Conservation (phyloP, 331 rosid genomes). For the Malus hybrid region DNA sequence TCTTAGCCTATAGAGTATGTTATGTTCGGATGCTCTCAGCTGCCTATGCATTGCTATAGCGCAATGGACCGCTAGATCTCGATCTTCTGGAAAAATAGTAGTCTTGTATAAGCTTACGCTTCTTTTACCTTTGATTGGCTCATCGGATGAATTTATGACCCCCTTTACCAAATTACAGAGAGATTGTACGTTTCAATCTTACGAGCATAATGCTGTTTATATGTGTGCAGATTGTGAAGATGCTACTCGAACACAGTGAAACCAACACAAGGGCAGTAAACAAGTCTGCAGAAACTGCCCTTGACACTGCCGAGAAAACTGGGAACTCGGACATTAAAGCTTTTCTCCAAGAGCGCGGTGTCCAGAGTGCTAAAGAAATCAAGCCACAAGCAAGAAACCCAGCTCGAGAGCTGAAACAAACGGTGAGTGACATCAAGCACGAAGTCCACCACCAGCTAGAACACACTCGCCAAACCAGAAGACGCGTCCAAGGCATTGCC, state of each 20-base stretch:
- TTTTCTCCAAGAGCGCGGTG: slow-evolving; percentile 59
- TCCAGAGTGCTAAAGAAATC: slow-evolving; percentile 54
- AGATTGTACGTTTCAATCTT: background rate
- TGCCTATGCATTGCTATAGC: background rate
- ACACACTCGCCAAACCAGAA: slow-evolving; percentile 89
- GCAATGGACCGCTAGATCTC: background rate
- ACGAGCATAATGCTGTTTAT: background rate
- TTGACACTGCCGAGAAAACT: slow-evolving; percentile 87
- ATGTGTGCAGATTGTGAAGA: slow-evolving; percentile 58
- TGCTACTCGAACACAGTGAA: slow-evolving; percentile 50
- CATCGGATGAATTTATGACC: background rate
- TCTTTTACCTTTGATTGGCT: background rate
- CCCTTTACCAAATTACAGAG: background rate
- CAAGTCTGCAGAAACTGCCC: slow-evolving; percentile 63
- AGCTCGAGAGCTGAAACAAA: slow-evolving; percentile 87
- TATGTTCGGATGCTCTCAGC: background rate
- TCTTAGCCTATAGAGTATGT: no score
- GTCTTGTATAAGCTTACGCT: background rate
- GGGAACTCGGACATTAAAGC: slow-evolving; percentile 38
- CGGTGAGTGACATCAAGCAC: slow-evolving; percentile 87
- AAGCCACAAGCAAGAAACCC: slow-evolving; percentile 48
- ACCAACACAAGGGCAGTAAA: slow-evolving; percentile 44
- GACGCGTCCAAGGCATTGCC: slow-evolving; percentile 92
- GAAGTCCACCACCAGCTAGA: slow-evolving; percentile 91
- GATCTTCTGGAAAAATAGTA: background rate